Evolutionary conservation across 1,139 yeast genomes (phyloP).

Genomic region (Kodamaea fungicola): DNA sequence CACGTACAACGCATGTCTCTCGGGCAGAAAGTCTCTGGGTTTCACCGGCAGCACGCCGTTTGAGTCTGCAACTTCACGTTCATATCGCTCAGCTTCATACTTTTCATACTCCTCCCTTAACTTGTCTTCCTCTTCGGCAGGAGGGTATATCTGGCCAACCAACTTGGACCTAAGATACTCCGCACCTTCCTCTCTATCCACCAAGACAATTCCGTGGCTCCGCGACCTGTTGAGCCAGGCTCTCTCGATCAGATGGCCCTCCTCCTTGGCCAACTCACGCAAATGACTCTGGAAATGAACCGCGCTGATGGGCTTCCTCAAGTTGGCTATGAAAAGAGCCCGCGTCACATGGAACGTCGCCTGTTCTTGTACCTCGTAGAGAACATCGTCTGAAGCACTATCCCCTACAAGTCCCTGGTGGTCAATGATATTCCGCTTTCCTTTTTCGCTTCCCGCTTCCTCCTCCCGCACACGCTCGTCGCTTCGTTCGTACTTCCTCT

Average conservation of each 20-base stretch:
- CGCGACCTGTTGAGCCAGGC: constrained; percentile 44
- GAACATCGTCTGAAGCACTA: constrained; percentile 28
- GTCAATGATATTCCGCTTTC: constrained; percentile 11
- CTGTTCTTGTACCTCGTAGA: constrained; percentile 27
- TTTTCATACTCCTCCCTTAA: constrained; percentile 21
- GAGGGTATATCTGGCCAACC: constrained; percentile 32
- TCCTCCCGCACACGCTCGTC: too few relatives aligned
- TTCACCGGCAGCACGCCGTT: constrained; percentile 11
- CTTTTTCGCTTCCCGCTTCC: too few relatives aligned
- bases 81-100: constrained; percentile 21
- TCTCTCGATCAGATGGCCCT: constrained; percentile 32
- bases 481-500: neutral
- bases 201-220: constrained; percentile 42
- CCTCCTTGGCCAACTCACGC: constrained; percentile 22
- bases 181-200: constrained; percentile 39
- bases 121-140: constrained; percentile 21
- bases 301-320: constrained; percentile 37
- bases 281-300: constrained; percentile 33
- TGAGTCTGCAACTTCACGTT: constrained; percentile 16
- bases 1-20: constrained; percentile 30
- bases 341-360: constrained; percentile 37
- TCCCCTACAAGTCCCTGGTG: constrained; percentile 23
- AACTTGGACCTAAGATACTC: constrained; percentile 28
- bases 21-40: constrained; percentile 18
- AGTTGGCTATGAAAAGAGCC: constrained; percentile 43